These are phyloP conservation scores for Phalaenopsis aphrodite DNA, from an alignment of 106 monocot genomes.

Conservation along the genomic window DNA sequence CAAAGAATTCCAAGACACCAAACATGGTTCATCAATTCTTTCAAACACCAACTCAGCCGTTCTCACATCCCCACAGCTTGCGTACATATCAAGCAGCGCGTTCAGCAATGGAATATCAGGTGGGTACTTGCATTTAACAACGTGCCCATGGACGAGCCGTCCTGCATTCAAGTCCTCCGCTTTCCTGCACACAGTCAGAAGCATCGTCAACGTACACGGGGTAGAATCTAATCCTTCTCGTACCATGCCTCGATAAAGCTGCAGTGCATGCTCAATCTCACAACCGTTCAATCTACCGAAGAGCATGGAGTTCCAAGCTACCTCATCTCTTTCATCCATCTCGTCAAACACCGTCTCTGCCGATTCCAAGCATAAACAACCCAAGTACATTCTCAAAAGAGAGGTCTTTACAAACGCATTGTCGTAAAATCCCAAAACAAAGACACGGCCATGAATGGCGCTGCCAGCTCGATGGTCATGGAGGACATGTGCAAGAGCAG, in stretches of 20 bases:
- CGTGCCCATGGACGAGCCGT: conserved; percentile 28
- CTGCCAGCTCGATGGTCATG: conserved; percentile 17
- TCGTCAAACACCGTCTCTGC: conserved; percentile 47
- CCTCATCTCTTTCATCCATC: conserved; percentile 41
- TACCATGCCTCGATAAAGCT: conserved; percentile 23
- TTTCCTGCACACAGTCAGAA: conserved; percentile 40
- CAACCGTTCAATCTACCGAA: conserved; percentile 26
- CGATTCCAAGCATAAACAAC: conserved; percentile 13
- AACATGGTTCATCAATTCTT: conserved; percentile 25
- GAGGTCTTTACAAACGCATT: conserved; percentile 56
- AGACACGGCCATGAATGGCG: conserved; percentile 33
- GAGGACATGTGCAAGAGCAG: conserved; percentile 45
- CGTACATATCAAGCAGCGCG: conserved; percentile 47
- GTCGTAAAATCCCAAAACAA: conserved; percentile 26
- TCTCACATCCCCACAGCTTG: conserved; percentile 32
- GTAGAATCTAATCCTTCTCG: conserved; percentile 18
- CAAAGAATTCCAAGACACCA: conserved; percentile 57
- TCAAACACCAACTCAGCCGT: conserved; percentile 27
- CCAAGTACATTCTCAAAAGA: conserved; percentile 55
- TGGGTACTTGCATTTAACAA: conserved; percentile 23
- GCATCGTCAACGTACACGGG: conserved; percentile 37
- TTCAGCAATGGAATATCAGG: conserved; percentile 39
- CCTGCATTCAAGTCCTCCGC: conserved; percentile 22
- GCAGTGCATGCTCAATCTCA: conserved; percentile 13
- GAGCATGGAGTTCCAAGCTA: conserved; percentile 73